Conservation (phyloP, 2,329 filamentous ascomycete genomes). For the Trichophaea hybrida region DNA sequence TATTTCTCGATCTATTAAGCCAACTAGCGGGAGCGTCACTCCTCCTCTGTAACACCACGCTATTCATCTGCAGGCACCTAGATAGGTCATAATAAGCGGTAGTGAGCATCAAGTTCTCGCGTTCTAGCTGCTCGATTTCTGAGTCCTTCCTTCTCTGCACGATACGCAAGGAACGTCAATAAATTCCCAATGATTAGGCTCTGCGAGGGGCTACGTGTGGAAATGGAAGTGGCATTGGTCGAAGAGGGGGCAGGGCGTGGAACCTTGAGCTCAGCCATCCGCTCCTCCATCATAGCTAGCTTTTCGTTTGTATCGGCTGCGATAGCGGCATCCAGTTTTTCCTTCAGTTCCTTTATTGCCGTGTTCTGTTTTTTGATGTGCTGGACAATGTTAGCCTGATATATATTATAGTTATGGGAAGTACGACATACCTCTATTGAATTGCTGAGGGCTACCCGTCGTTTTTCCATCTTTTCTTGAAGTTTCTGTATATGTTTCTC, state of each 20-base stretch:
- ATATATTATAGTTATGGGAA: background rate
- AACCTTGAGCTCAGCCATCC: conserved; percentile 19
- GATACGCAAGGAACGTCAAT: conserved; percentile 1
- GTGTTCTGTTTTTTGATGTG: conserved; percentile 29
- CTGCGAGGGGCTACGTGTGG: background rate
- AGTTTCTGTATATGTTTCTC: conserved; percentile 27
- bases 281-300: conserved; percentile 18
- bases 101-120: conserved; percentile 63
- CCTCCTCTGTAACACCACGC: conserved; percentile 60
- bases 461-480: conserved; percentile 28
- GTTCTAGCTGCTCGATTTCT: conserved; percentile 52
- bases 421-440: conserved; percentile 24
- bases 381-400: conserved; percentile 9
- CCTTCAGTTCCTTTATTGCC: conserved; percentile 28
- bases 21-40: conserved; percentile 65
- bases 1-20: conserved; percentile 60
- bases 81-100: conserved; percentile 80
- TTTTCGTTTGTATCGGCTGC: conserved; percentile 14
- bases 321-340: conserved; percentile 25
- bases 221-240: background rate
- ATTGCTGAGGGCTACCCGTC: conserved; percentile 26
- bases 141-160: conserved; percentile 27
- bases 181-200: conserved; percentile 1
- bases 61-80: conserved; percentile 65
- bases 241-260: background rate